Base-by-base conservation (phyloP, 768 basidiomycete species). In the Rhizopogon roseolus region DNA sequence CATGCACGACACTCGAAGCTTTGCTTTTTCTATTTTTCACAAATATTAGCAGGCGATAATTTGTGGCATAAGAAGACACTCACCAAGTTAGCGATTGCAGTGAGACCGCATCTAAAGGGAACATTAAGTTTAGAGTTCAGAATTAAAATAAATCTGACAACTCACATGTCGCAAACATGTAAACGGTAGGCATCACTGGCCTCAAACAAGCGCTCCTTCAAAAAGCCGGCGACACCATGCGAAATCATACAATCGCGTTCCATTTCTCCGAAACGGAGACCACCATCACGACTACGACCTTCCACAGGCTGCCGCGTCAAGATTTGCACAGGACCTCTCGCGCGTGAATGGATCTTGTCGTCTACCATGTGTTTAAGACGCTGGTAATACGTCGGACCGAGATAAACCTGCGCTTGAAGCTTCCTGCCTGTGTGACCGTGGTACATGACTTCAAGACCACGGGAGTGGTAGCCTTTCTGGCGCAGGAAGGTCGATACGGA, bases 171-270 rank as follows among this genome's bases (percentile, higher is more conserved):
- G 68, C 95, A 98, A 56, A 97, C 93, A 66, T 98, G 95, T 37
- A 98, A 73, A 41, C 95, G 86, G 71, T 96, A 96, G 9, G 91
- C 92, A 68, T 94, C 88, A 66, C 89, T 91, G 29, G 90, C 93
- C 66, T 94, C 92, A 62, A 94, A 94, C 68, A 98, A 76, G 54
- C 97, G 88, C 75, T 98, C 97, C 73, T 98, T 98, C 72, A 98
- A 72, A 84, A 98, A 98, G 2, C 84, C 93, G 43, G 97, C 96
- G 59, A 98, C 94, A 67, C 97, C 97, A 75, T 99, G 97, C 22
- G 97, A 97, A 57, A 99, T 96, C 97, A 99, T 99, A 70, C 97
- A 98, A 82, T 98, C 96, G 69, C 93, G 91, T 68, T 99, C 97
- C 97, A 99, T 99, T 81, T 99, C 97, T 79, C 97, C 97, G 78